Evolutionary conservation across 2,329 filamentous ascomycete genomes (phyloP).

Genomic region (Hortaea werneckii): DNA sequence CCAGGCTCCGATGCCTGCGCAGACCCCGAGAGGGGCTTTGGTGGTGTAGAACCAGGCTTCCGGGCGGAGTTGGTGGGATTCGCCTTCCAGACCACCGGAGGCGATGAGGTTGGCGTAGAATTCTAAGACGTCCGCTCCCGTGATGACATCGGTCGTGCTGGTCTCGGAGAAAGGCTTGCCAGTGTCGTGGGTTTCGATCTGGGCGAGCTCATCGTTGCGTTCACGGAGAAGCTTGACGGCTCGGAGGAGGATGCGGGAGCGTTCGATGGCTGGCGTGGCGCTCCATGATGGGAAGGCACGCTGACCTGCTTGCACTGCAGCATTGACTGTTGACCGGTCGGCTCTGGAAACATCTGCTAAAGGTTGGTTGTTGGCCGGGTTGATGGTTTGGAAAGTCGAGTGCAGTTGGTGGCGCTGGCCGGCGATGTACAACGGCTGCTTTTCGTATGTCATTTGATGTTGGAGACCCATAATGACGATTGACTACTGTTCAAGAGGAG

Average conservation of each 20-base stretch:
- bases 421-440: constrained; percentile 56
- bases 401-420: constrained; percentile 55
- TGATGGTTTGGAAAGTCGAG: constrained; percentile 57
- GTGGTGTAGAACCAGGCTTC: constrained; percentile 76
- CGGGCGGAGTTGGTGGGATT: constrained; percentile 61
- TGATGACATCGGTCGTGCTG: constrained; percentile 70
- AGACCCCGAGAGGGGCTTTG: constrained; percentile 74
- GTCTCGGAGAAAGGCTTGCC: constrained; percentile 82
- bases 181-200: constrained; percentile 72
- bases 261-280: constrained; percentile 59
- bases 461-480: not conserved
- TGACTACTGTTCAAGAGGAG: too few species aligned
- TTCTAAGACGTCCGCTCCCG: constrained; percentile 75
- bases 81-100: constrained; percentile 68
- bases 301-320: constrained; percentile 60
- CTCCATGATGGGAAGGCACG: constrained; percentile 69
- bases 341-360: constrained; percentile 52
- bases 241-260: constrained; percentile 66
- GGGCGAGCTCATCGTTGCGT: constrained; percentile 70
- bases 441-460: constrained; percentile 13
- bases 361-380: constrained; percentile 61
- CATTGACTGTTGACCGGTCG: constrained; percentile 57
- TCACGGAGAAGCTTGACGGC: constrained; percentile 64
- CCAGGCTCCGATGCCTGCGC: constrained; percentile 81
- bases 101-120: constrained; percentile 76